These are phyloP conservation scores for Talaromyces sp. DNA, from an alignment of 2,329 filamentous ascomycete species.

Conservation along the genomic window DNA sequence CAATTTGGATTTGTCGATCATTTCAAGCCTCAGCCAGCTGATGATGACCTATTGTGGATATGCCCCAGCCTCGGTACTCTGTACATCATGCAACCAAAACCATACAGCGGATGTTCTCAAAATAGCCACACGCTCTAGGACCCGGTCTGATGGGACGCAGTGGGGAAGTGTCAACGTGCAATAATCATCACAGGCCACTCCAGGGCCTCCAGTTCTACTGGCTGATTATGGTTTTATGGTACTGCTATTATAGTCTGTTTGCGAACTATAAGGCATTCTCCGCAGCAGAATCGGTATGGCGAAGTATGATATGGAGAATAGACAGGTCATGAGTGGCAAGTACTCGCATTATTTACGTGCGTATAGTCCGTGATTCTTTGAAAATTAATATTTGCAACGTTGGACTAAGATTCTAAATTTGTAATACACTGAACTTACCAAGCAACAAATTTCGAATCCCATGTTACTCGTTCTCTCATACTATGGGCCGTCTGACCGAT, in stretches of 20 bases:
- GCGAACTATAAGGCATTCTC: neutral
- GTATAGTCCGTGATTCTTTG: neutral
- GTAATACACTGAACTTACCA: neutral
- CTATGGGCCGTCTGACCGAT: neutral
- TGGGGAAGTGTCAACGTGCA: neutral
- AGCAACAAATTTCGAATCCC: neutral
- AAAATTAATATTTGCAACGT: neutral
- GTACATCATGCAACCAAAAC: neutral
- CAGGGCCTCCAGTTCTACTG: too few relatives aligned
- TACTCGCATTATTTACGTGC: neutral
- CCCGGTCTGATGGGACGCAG: neutral
- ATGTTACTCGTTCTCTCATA: neutral
- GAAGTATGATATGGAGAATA: too few relatives aligned
- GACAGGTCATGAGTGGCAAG: neutral
- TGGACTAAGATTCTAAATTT: neutral
- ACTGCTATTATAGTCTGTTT: neutral
- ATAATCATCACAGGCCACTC: neutral
- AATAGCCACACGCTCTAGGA: neutral
- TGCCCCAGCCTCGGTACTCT: neutral
- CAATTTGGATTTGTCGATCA: neutral
- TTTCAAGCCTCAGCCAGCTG: neutral
- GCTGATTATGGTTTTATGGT: too few relatives aligned
- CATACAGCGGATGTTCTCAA: neutral
- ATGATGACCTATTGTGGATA: too few relatives aligned
- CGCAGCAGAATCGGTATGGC: neutral